A percentile compares a stretch with the other conserved stretches of the same genome.
Evolutionary conservation across 495 filamentous ascomycete genomes (phyloP).

Genomic region (Penicillium lagena): DNA sequence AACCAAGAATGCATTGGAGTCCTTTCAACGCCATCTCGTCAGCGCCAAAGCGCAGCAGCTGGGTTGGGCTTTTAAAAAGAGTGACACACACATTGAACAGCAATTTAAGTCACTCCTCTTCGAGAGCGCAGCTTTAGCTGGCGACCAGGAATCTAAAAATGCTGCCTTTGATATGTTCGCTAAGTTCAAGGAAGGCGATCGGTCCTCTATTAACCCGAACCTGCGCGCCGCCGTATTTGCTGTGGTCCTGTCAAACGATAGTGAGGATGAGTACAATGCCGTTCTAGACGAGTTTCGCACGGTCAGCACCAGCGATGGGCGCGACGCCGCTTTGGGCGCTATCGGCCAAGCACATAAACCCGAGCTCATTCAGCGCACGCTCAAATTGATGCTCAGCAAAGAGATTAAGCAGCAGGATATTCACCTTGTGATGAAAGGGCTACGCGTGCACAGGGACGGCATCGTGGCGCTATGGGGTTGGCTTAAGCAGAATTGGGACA

Average conservation of each 20-base stretch:
- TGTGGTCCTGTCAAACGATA: constrained; percentile 54
- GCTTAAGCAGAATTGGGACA: constrained; percentile 83
- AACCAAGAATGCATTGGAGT: constrained; percentile 66
- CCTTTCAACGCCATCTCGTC: constrained; percentile 71
- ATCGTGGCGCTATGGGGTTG: constrained; percentile 76
- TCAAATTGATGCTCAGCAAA: constrained; percentile 65
- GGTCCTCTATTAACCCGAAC: constrained; percentile 59
- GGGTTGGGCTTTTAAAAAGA: constrained; percentile 80
- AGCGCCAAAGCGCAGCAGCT: constrained; percentile 72
- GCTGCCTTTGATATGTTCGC: constrained; percentile 61
- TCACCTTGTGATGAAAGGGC: constrained; percentile 75
- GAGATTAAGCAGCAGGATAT: constrained; percentile 96
- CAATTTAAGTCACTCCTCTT: constrained; percentile 70
- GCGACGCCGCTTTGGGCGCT: constrained; percentile 86
- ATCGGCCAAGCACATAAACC: constrained; percentile 74
- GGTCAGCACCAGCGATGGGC: constrained; percentile 84
- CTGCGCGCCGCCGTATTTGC: constrained; percentile 57
- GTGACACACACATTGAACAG: constrained; percentile 81
- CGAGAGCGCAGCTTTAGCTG: constrained; percentile 52
- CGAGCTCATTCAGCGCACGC: constrained; percentile 72
- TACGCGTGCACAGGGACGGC: constrained; percentile 72
- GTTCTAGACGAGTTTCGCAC: constrained; percentile 75
- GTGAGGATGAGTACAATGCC: constrained; percentile 59
- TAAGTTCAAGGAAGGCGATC: constrained; percentile 52
- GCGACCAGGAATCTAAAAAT: constrained; percentile 51